A percentile compares a stretch with the other conserved stretches of the same genome.
phyloP scores from a whole-genome alignment of 495 filamentous ascomycete species.

The Hypoxylon trugodes region DNA sequence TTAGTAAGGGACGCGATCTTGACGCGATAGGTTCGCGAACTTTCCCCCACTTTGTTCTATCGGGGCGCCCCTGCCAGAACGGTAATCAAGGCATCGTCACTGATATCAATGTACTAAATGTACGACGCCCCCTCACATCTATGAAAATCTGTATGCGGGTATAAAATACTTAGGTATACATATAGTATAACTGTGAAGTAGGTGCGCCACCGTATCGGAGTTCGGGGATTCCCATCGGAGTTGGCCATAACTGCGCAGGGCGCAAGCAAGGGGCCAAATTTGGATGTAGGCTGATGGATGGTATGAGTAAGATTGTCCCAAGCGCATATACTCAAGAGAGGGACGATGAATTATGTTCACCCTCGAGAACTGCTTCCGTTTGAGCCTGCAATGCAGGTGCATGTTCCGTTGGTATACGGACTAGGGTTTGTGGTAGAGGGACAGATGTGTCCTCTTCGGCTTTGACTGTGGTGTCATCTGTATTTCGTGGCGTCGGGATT shows the following conservation, averaged over 20 bases:
- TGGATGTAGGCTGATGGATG: background rate
- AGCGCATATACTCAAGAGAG: conserved; percentile 17
- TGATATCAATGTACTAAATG: too few relatives aligned
- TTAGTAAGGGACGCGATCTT: conserved; percentile 34
- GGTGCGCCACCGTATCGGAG: too few relatives aligned
- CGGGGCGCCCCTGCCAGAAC: conserved; percentile 1
- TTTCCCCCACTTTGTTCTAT: conserved; percentile 25
- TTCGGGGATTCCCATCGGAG: too few relatives aligned
- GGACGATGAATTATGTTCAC: conserved; percentile 38
- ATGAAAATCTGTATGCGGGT: too few relatives aligned
- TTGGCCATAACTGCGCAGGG: background rate
- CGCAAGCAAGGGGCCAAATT: background rate
- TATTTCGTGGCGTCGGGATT: conserved; percentile 62
- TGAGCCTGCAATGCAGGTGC: conserved; percentile 63
- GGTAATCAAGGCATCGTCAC: background rate
- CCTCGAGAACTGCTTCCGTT: conserved; percentile 53
- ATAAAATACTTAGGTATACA: too few relatives aligned
- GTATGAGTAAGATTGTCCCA: background rate
- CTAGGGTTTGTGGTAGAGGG: conserved; percentile 78
- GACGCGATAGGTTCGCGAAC: conserved; percentile 28
- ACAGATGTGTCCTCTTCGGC: conserved; percentile 53
- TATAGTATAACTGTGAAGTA: too few relatives aligned
- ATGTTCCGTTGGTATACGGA: conserved; percentile 79
- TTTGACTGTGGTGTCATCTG: conserved; percentile 47
- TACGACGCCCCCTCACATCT: too few relatives aligned